Base-by-base conservation (phyloP, 345 rosid species). In the Gossypium thurberi region DNA sequence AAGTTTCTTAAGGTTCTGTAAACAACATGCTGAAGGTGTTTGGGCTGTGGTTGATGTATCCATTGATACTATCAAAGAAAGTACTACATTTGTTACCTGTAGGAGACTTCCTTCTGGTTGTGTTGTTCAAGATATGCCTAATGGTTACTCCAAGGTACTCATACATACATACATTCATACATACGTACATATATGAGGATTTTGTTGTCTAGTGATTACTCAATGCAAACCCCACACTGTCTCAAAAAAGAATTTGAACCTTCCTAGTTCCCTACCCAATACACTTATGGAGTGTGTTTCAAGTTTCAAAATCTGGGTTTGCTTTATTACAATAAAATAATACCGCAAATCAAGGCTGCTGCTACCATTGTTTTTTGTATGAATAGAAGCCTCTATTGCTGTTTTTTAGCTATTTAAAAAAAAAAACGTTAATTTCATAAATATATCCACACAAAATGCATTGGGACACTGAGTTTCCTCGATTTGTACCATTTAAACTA, bases 11-110 rank as follows among this genome's bases (percentile, higher is more conserved):
- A 83, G 99, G 51, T 91, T 87, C 76, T 93, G 99, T 86, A 93
- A 91, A 82, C 98, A 93, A 78, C 99, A 85, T 37, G 97, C 97
- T 0, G 99, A 90, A 71, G 96, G 96, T 18, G 87, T 92, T 28
- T 92, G 99, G 99, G 97, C 94, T 6, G 98, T 96, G 37, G 99
- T 90, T 1, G 99, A 96, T 76, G 96, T 96, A 63, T 96, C 99
- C 12, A 70, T 93, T 10, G 98, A 93, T 77, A 68, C 73, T 8
- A 80, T 87, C 75, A 77, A 85, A 23, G 96, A 90, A 68, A 72
- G 12, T 55, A 55, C 82, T 15, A 28, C 85, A 6, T 86, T 73
- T 76, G 62, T 84, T 3, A 86, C 43, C 76, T 91, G 95, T 65
- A 78, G 91, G 85, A 91, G 98, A 83, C 95, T 93, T 65, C 99